Base-by-base conservation (phyloP, 140 eudicot genomes). In the Senecio squalidus region DNA sequence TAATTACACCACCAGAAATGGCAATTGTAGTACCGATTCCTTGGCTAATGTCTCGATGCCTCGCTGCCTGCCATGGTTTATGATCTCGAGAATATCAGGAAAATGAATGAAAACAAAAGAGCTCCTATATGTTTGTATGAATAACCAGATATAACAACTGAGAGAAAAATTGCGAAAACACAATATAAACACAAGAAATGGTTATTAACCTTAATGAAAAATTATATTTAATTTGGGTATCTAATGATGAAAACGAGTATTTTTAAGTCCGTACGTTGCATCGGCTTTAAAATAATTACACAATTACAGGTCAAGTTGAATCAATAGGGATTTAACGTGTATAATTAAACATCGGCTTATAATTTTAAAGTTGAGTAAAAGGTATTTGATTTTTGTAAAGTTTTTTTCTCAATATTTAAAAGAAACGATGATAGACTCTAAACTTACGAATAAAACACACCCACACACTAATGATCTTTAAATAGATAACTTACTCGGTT, bases 261-360 rank as follows among this genome's bases (percentile, higher is more conserved):
- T 69, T 26, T 1, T 31, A 0, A 11, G 21, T 53, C 14, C n/a
- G n/a, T 60, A 78, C 89, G 82, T 78, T 84, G 53, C n/a, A n/a
- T n/a, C n/a, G n/a, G n/a, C n/a, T n/a, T n/a, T n/a, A n/a, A n/a
- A n/a, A n/a, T n/a, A n/a, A n/a, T n/a, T n/a, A n/a, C n/a, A n/a
- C n/a, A n/a, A n/a, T n/a, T n/a, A n/a, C n/a, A n/a, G n/a, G n/a
- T n/a, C n/a, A n/a, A n/a, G n/a, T n/a, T n/a, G n/a, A n/a, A n/a
- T n/a, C n/a, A n/a, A n/a, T n/a, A n/a, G n/a, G n/a, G n/a, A n/a
- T n/a, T n/a, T n/a, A n/a, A n/a, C n/a, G n/a, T n/a, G n/a, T n/a
- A n/a, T n/a, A n/a, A n/a, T n/a, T n/a, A n/a, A n/a, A n/a, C n/a
- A n/a, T n/a, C n/a, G n/a, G n/a, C n/a, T n/a, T n/a, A n/a, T n/a